phyloP scores from a whole-genome alignment of 176 grass and related monocot genomes.

The Elymus sibiricus region DNA sequence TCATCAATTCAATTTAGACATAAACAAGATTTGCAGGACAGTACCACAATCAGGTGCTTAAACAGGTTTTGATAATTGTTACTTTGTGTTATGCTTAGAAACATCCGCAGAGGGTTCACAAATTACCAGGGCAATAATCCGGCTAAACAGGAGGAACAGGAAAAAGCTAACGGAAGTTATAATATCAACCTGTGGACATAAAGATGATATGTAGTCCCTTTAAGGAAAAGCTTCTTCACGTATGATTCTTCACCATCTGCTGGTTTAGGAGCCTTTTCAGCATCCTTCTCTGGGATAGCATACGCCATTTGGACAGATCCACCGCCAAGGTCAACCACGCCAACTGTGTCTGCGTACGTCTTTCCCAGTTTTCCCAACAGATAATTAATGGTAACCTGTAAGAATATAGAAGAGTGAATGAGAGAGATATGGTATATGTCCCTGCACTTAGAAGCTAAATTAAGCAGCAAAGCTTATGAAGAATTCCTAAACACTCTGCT shows the following conservation, averaged over 20 bases:
- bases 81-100: not conserved
- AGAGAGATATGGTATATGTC: not conserved
- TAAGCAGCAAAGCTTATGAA: not conserved
- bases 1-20: not conserved
- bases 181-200: slow-evolving; percentile 85
- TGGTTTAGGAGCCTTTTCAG: slow-evolving; percentile 61
- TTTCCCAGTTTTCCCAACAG: slow-evolving; percentile 82
- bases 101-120: not conserved
- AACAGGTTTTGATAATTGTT: not conserved
- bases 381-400: slow-evolving; percentile 83
- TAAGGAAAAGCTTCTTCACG: slow-evolving; percentile 88
- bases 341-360: slow-evolving; percentile 72
- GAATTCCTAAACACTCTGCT: not conserved
- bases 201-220: slow-evolving; percentile 83
- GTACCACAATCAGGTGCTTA: not conserved
- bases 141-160: not conserved
- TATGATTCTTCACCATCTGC: slow-evolving; percentile 74
- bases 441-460: not conserved
- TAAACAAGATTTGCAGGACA: not conserved
- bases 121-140: not conserved
- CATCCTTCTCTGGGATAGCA: slow-evolving; percentile 84
- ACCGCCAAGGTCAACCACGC: slow-evolving; percentile 93
- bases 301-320: slow-evolving; percentile 99
- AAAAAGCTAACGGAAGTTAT: not conserved
- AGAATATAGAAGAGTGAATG: not conserved